Evolutionary conservation across 495 filamentous ascomycete genomes (phyloP).

Genomic region (Penicillium longicatenatum): DNA sequence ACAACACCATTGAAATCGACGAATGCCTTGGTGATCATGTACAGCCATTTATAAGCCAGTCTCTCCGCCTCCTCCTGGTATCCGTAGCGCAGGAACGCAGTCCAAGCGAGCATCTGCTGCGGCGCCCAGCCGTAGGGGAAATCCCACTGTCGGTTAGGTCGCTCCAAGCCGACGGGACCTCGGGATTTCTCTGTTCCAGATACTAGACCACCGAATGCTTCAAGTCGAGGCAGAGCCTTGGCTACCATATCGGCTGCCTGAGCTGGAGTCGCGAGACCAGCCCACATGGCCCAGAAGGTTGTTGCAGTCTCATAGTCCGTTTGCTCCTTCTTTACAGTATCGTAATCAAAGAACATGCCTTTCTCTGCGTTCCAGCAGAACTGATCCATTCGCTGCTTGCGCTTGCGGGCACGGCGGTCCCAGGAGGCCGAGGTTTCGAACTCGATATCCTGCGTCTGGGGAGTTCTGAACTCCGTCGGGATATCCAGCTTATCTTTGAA

Average conservation of each 20-base stretch:
- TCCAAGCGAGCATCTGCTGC: constrained; percentile 98
- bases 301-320: constrained; percentile 83
- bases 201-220: constrained; percentile 83
- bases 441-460: constrained; percentile 55
- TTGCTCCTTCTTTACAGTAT: constrained; percentile 77
- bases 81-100: constrained; percentile 83
- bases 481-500: constrained; percentile 80
- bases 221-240: constrained; percentile 79
- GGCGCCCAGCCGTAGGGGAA: constrained; percentile 98
- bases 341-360: constrained; percentile 97
- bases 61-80: constrained; percentile 87
- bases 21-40: constrained; percentile 96
- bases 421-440: constrained; percentile 80
- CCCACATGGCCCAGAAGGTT: constrained; percentile 97
- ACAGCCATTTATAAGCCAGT: constrained; percentile 91
- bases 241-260: constrained; percentile 78
- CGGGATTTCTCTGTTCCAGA: constrained; percentile 86
- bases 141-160: constrained; percentile 96
- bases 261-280: constrained; percentile 74
- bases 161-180: constrained; percentile 72
- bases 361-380: constrained; percentile 87
- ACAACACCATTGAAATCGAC: constrained; percentile 97
- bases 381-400: constrained; percentile 80
- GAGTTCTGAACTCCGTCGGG: constrained; percentile 73
- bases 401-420: constrained; percentile 80